A percentile compares a stretch with the other conserved stretches of the same genome.
phyloP scores from a whole-genome alignment of 139 green algal species.

The Diplosphaera chodatii region DNA sequence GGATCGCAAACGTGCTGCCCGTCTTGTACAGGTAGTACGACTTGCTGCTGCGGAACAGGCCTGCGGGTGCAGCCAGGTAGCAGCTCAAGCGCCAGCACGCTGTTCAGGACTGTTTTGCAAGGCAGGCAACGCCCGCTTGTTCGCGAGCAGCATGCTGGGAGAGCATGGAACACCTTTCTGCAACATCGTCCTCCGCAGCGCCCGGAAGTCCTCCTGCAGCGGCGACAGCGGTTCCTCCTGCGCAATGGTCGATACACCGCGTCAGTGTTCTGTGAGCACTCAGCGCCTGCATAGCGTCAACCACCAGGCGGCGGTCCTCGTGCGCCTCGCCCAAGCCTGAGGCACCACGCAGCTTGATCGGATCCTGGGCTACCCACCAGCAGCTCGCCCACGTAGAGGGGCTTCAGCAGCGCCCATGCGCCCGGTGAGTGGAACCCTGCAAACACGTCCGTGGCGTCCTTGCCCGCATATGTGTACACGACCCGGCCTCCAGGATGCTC shows the following conservation, averaged over 20 bases:
- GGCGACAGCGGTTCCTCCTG: constrained; percentile 6
- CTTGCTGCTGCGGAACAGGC: constrained; percentile 44
- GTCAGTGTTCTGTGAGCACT: too few species aligned
- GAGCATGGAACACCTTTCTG: too few species aligned
- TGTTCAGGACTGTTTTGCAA: too few species aligned
- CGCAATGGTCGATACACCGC: not conserved
- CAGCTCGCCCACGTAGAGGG: constrained; percentile 42
- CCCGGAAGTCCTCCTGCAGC: constrained; percentile 50
- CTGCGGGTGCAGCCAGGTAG: too few species aligned
- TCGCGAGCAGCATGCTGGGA: too few species aligned
- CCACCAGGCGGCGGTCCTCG: too few species aligned
- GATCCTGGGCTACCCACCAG: constrained; percentile 14
- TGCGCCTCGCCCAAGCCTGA: too few species aligned
- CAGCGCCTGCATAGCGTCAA: too few species aligned
- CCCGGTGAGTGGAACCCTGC: constrained; percentile 40
- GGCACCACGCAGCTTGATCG: too few species aligned
- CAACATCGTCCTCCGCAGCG: constrained; percentile 36
- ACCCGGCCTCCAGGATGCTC: constrained; percentile 58
- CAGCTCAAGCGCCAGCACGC: too few species aligned
- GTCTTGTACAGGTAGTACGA: constrained; percentile 54
- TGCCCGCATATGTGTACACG: constrained; percentile 48
- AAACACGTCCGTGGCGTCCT: constrained; percentile 64
- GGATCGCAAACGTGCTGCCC: constrained; percentile 20
- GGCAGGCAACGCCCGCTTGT: too few species aligned
- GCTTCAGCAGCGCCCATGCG: constrained; percentile 34